Conservation (phyloP, 306 rosid species). For the Sicyos edulis region DNA sequence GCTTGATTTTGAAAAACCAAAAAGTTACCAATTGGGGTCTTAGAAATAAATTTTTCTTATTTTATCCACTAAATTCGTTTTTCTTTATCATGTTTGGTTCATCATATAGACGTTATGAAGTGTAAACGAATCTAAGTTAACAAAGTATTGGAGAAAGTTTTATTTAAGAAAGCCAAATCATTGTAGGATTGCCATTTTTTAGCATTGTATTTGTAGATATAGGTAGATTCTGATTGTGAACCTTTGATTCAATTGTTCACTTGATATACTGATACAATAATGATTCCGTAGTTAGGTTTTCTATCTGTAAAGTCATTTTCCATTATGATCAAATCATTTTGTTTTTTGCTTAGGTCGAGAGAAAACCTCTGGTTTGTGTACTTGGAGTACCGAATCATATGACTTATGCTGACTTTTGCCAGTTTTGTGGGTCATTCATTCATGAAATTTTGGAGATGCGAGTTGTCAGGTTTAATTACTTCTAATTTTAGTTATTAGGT, state of each 20-base stretch:
- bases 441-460: slow-evolving; percentile 83
- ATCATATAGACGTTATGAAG: background rate
- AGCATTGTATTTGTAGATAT: background rate
- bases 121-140: background rate
- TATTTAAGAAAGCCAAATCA: background rate
- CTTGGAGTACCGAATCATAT: slow-evolving; percentile 92
- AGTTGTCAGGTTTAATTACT: slow-evolving; percentile 55
- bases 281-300: background rate
- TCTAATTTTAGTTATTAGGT: background rate
- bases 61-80: background rate
- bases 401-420: slow-evolving; percentile 95
- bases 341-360: slow-evolving; percentile 43
- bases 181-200: background rate
- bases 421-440: slow-evolving; percentile 78
- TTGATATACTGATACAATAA: background rate
- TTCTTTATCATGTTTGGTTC: background rate
- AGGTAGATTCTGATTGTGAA: background rate
- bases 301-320: background rate
- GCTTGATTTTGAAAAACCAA: no score
- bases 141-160: background rate
- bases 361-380: slow-evolving; percentile 75
- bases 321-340: background rate
- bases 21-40: no score
- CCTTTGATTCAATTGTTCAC: background rate
- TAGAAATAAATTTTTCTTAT: background rate